Percentiles rank a stretch among this genome's conserved stretches.
These are phyloP conservation scores for Wickerhamomyces alni DNA, from an alignment of 805 yeast genomes.

Conservation along the genomic window DNA sequence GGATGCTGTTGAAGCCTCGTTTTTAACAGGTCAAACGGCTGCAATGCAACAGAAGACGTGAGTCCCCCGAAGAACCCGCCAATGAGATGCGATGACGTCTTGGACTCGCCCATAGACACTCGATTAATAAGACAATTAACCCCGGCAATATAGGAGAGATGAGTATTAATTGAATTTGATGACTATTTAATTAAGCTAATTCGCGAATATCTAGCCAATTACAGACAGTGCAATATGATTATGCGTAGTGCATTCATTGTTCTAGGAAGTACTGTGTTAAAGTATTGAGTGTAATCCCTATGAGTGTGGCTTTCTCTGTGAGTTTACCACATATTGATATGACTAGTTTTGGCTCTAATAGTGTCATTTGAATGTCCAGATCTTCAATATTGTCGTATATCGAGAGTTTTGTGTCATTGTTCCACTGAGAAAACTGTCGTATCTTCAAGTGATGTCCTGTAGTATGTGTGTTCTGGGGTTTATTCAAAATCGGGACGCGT, in stretches of 20 bases:
- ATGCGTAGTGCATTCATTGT: too few species aligned
- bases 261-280: background rate
- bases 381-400: constrained; percentile 6
- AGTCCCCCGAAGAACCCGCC: constrained; percentile 88
- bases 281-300: constrained; percentile 4
- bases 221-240: too few species aligned
- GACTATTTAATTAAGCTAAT: background rate
- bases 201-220: too few species aligned
- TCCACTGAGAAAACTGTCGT: constrained; percentile 2
- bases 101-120: constrained; percentile 8
- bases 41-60: constrained; percentile 70
- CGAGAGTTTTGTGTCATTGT: background rate
- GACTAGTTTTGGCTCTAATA: constrained; percentile 15
- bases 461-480: background rate
- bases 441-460: background rate
- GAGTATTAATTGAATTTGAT: background rate
- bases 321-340: constrained; percentile 8
- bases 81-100: constrained; percentile 44
- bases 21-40: constrained; percentile 85
- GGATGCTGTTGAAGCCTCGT: constrained; percentile 73
- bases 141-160: too few species aligned
- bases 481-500: constrained; percentile 2
- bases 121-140: background rate
- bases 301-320: constrained; percentile 1
- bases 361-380: constrained; percentile 14